These are phyloP conservation scores for Setomelanomma holmii DNA, from an alignment of 2,329 filamentous ascomycete genomes.

Conservation along the genomic window DNA sequence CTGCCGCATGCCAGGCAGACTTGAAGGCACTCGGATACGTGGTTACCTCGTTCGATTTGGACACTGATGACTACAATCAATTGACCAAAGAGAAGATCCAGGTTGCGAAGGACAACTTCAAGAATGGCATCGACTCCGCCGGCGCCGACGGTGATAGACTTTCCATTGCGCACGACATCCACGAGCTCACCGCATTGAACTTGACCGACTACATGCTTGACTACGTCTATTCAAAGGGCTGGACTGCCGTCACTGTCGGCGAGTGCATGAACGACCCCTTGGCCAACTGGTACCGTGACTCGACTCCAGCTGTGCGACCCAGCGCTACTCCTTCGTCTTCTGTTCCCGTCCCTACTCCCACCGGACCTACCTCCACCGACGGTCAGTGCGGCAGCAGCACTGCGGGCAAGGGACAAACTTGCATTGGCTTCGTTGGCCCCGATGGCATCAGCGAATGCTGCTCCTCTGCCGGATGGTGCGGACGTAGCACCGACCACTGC, in stretches of 20 bases:
- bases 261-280: conserved; percentile 56
- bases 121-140: conserved; percentile 47
- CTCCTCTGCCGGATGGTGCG: conserved; percentile 51
- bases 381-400: conserved; percentile 27
- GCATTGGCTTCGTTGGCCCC: conserved; percentile 35
- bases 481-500: conserved; percentile 31
- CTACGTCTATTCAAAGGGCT: conserved; percentile 46
- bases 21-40: conserved; percentile 61
- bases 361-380: conserved; percentile 27
- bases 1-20: conserved; percentile 48
- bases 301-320: conserved; percentile 38
- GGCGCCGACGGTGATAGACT: conserved; percentile 50
- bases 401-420: conserved; percentile 19
- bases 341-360: conserved; percentile 24
- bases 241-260: conserved; percentile 56
- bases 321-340: conserved; percentile 32
- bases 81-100: conserved; percentile 37
- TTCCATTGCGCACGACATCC: conserved; percentile 61
- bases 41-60: conserved; percentile 66
- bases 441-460: conserved; percentile 51
- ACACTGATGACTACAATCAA: conserved; percentile 57
- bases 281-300: conserved; percentile 58
- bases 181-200: conserved; percentile 53
- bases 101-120: conserved; percentile 49
- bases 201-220: conserved; percentile 55